These are phyloP conservation scores for Thermochaetoides thermophila DNA, from an alignment of 495 filamentous ascomycete genomes.

Conservation along the genomic window DNA sequence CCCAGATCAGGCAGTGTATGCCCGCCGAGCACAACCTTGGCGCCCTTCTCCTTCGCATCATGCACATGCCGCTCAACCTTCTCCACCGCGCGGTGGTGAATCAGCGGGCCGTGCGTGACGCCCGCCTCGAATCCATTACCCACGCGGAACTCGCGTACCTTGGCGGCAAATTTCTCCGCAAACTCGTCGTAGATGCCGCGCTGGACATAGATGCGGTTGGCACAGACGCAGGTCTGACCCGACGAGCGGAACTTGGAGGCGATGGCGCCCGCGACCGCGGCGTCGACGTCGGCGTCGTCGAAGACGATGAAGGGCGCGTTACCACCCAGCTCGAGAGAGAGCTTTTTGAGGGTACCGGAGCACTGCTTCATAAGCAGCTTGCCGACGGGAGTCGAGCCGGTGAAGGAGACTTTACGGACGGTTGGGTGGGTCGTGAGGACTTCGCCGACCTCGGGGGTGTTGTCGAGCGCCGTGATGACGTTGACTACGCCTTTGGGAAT, in stretches of 20 bases:
- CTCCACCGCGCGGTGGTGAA: constrained; percentile 55
- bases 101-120: constrained; percentile 70
- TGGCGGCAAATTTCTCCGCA: constrained; percentile 49
- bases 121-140: constrained; percentile 58
- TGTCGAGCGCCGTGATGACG: constrained; percentile 54
- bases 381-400: constrained; percentile 74
- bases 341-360: constrained; percentile 67
- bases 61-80: constrained; percentile 69
- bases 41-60: constrained; percentile 65
- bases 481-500: constrained; percentile 79
- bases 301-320: constrained; percentile 93
- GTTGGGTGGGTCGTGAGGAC: constrained; percentile 54
- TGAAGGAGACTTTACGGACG: constrained; percentile 79
- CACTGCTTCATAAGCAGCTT: constrained; percentile 78
- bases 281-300: constrained; percentile 71
- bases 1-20: constrained; percentile 47
- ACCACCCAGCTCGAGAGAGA: constrained; percentile 76
- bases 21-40: constrained; percentile 54
- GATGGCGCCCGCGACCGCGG: constrained; percentile 61
- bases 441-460: constrained; percentile 61
- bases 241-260: constrained; percentile 73
- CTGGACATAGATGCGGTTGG: constrained; percentile 77
- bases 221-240: constrained; percentile 84
- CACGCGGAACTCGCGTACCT: constrained; percentile 62
- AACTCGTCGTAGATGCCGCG: constrained; percentile 67